A percentile compares a stretch with the other conserved stretches of the same genome.
Evolutionary conservation across 768 basidiomycete species (phyloP).

Genomic region (Phanerochaete sordida): DNA sequence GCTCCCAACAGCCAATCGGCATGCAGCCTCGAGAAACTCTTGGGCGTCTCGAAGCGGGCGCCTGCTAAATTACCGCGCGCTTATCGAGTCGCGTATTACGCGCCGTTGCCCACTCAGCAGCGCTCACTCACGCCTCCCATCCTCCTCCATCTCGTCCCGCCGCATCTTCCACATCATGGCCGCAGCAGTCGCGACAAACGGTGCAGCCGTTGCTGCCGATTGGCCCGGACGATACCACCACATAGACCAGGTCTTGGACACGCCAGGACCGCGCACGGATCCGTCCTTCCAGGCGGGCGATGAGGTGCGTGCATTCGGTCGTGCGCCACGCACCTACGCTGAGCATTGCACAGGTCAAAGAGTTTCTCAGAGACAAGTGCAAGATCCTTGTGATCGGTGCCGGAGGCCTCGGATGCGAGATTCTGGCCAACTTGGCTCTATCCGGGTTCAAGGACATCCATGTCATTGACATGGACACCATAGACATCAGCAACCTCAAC

Average conservation of each 20-base stretch:
- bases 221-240: slow-evolving; percentile 71
- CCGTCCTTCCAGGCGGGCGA: slow-evolving; percentile 78
- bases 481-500: slow-evolving; percentile 98
- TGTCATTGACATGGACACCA: slow-evolving; percentile 99
- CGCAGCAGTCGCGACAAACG: slow-evolving; percentile 26
- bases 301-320: slow-evolving; percentile 44
- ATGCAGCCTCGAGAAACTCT: not conserved
- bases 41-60: not conserved
- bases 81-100: not conserved
- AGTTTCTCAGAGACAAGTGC: slow-evolving; percentile 75
- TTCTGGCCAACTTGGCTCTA: slow-evolving; percentile 91
- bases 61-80: not conserved
- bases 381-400: slow-evolving; percentile 98
- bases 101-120: not conserved
- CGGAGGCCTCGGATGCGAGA: slow-evolving; percentile 96
- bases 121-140: slow-evolving; percentile 1
- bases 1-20: not conserved
- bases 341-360: slow-evolving; percentile 62
- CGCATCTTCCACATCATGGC: not conserved
- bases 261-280: slow-evolving; percentile 87
- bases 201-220: slow-evolving; percentile 34
- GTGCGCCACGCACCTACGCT: slow-evolving; percentile 2
- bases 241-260: slow-evolving; percentile 83
- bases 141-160: not conserved
- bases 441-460: slow-evolving; percentile 98